Evolutionary conservation across 805 yeast genomes (phyloP), one percentile per base, ranked within the genome.

Genomic region (Candida caryicola): DNA sequence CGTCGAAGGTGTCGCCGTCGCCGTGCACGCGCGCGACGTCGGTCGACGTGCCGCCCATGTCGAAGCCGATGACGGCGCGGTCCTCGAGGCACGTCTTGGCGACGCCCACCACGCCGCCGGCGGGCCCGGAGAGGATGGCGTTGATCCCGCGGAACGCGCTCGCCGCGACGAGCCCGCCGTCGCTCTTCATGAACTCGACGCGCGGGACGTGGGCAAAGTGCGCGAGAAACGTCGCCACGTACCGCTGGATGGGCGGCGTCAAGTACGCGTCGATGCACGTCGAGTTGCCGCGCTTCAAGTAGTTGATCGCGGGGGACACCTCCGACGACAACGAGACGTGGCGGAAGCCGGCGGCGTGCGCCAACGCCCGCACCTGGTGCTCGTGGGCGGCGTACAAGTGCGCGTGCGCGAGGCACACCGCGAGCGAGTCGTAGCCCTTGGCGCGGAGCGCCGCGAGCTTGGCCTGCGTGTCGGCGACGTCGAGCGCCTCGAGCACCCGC

Each of bases 21-120:
- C n/a, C n/a, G n/a, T n/a, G n/a, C n/a, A n/a, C 68, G 25, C 74
- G 48, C 2, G 73, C 66, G 7, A 69, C 73, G 40, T 69, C 74
- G 3, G 74, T 69, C 16, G 72, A 66, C 1, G 74, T 69, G 17
- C 74, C 74, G 29, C 74, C 74, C 37, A 70, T 70, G 50, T 69
- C 62, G 43, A 61, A 60, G 1, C 73, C 73, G 19, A 68, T 60
- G 25, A 69, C 62, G 14, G 68, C 69, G 29, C 40, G 49, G n/a
- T n/a, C n/a, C 43, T 73, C 77, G 55, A 72, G 87, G 44, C 95
- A 85, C 0, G 98, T 90, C 36, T 78, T 73, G 0, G 96, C 86
- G 51, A 80, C 86, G 0, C 98, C 98, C 23, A 91, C 96, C 41
- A 91, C 95, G 34, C 98, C 98, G 28, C 98, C 98, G 7, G 98